These are phyloP conservation scores for Prosopis cineraria DNA, from an alignment of 306 rosid genomes.

Conservation along the genomic window DNA sequence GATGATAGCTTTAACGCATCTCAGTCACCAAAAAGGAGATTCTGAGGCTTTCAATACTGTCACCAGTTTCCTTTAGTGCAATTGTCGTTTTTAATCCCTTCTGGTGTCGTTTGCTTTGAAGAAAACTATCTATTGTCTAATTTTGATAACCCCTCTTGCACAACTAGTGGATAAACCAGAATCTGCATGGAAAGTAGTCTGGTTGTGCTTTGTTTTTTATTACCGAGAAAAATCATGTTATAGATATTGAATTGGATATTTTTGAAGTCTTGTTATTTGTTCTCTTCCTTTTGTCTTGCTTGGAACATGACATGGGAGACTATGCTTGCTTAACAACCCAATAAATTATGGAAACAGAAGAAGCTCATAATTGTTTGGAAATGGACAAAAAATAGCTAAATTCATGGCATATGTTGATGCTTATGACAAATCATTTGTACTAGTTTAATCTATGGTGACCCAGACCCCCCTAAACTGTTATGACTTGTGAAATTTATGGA, in stretches of 20 bases:
- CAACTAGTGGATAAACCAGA: conserved; percentile 9
- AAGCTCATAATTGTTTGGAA: conserved; percentile 5
- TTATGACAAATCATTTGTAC: conserved; percentile 21
- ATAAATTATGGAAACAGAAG: conserved; percentile 36
- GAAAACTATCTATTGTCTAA: neutral
- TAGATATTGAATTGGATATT: neutral
- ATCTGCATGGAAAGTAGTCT: neutral
- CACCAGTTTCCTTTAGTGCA: conserved; percentile 10
- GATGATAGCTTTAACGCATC: conserved; percentile 45
- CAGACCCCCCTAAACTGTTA: neutral
- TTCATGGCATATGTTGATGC: conserved; percentile 33
- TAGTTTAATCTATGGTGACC: neutral
- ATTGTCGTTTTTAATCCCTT: conserved; percentile 48
- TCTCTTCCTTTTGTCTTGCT: conserved; percentile 36
- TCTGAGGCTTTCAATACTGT: conserved; percentile 43
- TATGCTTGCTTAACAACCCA: conserved; percentile 30
- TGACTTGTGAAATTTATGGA: neutral
- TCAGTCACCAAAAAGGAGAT: conserved; percentile 51
- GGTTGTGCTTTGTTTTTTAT: neutral
- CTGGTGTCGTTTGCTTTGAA: neutral
- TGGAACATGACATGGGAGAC: conserved; percentile 28
- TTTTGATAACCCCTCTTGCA: neutral
- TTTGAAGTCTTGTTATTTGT: conserved; percentile 35
- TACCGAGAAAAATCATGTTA: conserved; percentile 8
- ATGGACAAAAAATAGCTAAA: conserved; percentile 29